These are phyloP conservation scores for Capniomyces stellatus DNA, from an alignment of 371 early-diverging fungal species.

Conservation along the genomic window DNA sequence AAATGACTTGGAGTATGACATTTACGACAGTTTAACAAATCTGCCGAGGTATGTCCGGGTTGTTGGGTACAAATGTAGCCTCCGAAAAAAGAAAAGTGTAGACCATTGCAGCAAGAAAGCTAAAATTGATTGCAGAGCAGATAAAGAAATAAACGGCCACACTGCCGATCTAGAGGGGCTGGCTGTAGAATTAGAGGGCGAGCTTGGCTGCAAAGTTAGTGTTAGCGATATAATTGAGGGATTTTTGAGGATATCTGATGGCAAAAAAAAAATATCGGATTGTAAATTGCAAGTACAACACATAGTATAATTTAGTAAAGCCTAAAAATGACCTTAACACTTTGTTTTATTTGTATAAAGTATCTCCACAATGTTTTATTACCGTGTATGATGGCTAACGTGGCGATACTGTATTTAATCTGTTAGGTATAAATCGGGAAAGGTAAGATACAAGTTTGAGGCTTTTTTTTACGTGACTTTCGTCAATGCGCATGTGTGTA, in stretches of 20 bases:
- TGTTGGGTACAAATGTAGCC: constrained; percentile 2
- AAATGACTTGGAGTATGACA: constrained; percentile 41
- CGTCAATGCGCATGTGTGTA: too few species aligned
- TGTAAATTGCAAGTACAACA: not conserved
- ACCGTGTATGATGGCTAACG: too few species aligned
- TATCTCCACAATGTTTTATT: too few species aligned
- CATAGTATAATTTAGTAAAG: not conserved
- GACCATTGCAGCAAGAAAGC: not conserved
- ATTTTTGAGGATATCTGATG: not conserved
- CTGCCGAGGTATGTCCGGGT: constrained; percentile 56
- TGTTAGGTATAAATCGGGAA: too few species aligned
- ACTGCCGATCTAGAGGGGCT: not conserved
- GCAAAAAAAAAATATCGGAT: not conserved
- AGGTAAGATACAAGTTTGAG: too few species aligned
- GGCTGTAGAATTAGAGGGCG: not conserved
- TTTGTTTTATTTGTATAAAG: too few species aligned
- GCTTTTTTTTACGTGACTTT: too few species aligned
- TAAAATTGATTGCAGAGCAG: not conserved
- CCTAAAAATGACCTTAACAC: not conserved
- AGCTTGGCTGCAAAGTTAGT: not conserved
- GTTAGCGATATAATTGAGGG: not conserved
- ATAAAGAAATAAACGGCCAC: not conserved
- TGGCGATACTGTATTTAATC: too few species aligned
- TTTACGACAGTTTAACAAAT: constrained; percentile 31
- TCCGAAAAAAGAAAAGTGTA: not conserved